Conservation (phyloP, 768 basidiomycete species). For the Tylopilus sp. region DNA sequence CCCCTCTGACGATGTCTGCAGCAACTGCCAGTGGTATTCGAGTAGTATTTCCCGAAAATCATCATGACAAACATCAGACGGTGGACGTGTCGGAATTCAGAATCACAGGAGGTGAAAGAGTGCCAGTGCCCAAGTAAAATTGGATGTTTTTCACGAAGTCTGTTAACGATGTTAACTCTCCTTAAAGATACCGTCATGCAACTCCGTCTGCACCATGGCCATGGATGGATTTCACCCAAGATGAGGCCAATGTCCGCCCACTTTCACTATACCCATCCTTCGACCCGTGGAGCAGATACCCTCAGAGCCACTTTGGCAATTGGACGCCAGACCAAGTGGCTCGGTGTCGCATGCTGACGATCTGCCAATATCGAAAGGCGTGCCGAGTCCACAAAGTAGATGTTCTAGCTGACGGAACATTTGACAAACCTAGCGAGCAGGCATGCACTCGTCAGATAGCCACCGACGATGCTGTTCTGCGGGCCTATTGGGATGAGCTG, state of each 20-base stretch:
- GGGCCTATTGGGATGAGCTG: constrained; percentile 31
- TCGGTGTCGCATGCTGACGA: constrained; percentile 28
- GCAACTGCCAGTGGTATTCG: constrained; percentile 1
- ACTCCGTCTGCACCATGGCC: constrained; percentile 41
- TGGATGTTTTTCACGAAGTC: neutral
- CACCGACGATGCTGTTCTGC: constrained; percentile 7
- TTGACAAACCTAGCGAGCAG: constrained; percentile 10
- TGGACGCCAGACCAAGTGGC: constrained; percentile 33
- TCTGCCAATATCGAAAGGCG: constrained; percentile 6
- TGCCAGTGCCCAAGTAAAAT: constrained; percentile 25
- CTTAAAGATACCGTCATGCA: constrained; percentile 33
- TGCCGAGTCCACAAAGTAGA: constrained; percentile 25
- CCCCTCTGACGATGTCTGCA: constrained; percentile 15
- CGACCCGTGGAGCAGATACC: constrained; percentile 28
- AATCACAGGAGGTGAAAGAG: too few relatives aligned
- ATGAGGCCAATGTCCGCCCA: constrained; percentile 11
- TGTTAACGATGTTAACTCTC: constrained; percentile 15
- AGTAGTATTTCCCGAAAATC: too few relatives aligned
- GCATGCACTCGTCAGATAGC: constrained; percentile 8
- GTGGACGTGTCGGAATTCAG: too few relatives aligned
- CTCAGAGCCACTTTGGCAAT: constrained; percentile 31
- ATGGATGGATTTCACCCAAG: constrained; percentile 34
- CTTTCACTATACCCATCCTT: neutral
- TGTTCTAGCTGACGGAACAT: constrained; percentile 12
- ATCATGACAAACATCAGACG: too few relatives aligned